These are phyloP conservation scores for Trichoderma gamsii DNA, from an alignment of 495 filamentous ascomycete genomes.

Conservation along the genomic window DNA sequence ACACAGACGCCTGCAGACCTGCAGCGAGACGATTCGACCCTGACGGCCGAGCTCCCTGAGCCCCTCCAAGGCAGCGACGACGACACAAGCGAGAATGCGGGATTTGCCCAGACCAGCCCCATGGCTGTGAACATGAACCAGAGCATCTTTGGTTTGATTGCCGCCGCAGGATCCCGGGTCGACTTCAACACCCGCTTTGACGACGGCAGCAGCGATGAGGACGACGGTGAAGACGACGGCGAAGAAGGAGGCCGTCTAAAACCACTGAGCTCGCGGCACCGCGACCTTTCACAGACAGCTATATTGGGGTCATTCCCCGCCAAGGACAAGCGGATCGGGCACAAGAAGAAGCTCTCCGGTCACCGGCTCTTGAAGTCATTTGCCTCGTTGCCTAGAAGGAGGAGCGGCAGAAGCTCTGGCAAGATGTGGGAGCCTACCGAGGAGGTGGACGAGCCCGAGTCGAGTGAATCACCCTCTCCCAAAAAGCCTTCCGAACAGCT, in stretches of 20 bases:
- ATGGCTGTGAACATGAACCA: slow-evolving; percentile 78
- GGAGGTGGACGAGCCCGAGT: slow-evolving; percentile 19
- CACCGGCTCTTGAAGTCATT: slow-evolving; percentile 55
- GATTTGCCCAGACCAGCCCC: slow-evolving; percentile 46
- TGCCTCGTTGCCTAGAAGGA: slow-evolving; percentile 39
- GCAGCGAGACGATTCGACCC: slow-evolving; percentile 46
- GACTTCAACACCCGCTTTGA: slow-evolving; percentile 80
- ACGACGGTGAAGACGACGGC: slow-evolving; percentile 22
- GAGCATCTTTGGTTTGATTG: slow-evolving; percentile 88
- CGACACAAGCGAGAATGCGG: slow-evolving; percentile 61
- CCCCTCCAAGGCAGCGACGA: slow-evolving; percentile 61
- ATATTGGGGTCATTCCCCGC: slow-evolving; percentile 17
- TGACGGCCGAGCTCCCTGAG: slow-evolving; percentile 58
- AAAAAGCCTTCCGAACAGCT: slow-evolving; percentile 5
- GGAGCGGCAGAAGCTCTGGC: slow-evolving; percentile 27
- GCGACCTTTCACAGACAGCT: slow-evolving; percentile 30
- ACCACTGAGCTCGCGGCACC: slow-evolving; percentile 20
- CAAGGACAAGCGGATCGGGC: slow-evolving; percentile 32
- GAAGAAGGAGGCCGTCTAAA: slow-evolving; percentile 42
- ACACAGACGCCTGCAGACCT: slow-evolving; percentile 43
- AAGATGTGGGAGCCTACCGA: slow-evolving; percentile 24
- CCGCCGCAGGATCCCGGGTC: slow-evolving; percentile 74
- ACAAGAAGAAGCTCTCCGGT: slow-evolving; percentile 55
- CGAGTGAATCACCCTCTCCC: slow-evolving; percentile 15
- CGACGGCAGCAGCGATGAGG: slow-evolving; percentile 72